phyloP scores from a whole-genome alignment of 495 filamentous ascomycete genomes.

The Parathielavia hyrcaniae region DNA sequence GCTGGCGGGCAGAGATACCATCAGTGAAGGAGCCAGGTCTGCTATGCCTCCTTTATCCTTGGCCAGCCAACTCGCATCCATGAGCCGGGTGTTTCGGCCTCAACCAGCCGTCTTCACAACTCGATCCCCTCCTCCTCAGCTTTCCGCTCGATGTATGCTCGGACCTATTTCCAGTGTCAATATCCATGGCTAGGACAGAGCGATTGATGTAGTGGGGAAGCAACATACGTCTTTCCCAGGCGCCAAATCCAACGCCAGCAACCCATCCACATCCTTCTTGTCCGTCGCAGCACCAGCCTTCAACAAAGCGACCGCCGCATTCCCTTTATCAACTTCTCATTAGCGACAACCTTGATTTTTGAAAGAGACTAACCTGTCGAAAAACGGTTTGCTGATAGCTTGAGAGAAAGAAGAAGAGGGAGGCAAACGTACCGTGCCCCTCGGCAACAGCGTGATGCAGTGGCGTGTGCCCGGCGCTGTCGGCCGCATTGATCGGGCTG shows the following conservation, averaged over 20 bases:
- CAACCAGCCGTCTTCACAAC: slow-evolving; percentile 24
- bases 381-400: neutral
- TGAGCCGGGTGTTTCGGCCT: neutral
- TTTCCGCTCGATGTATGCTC: slow-evolving; percentile 69
- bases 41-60: slow-evolving; percentile 9
- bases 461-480: slow-evolving; percentile 74
- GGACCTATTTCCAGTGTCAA: slow-evolving; percentile 44
- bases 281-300: slow-evolving; percentile 80
- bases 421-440: slow-evolving; percentile 58
- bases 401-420: neutral
- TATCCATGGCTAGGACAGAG: neutral
- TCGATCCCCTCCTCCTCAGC: slow-evolving; percentile 86
- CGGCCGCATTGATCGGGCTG: slow-evolving; percentile 82
- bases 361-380: neutral
- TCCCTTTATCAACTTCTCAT: slow-evolving; percentile 38
- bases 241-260: slow-evolving; percentile 70
- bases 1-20: slow-evolving; percentile 2
- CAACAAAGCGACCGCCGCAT: slow-evolving; percentile 73
- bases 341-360: neutral
- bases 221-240: slow-evolving; percentile 58
- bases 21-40: slow-evolving; percentile 1
- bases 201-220: neutral
- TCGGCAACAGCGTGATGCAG: slow-evolving; percentile 92
- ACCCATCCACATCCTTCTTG: slow-evolving; percentile 67
- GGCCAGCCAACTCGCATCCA: neutral